Evolutionary conservation across 176 grass and related monocot species (phyloP), one percentile per base, ranked within the genome.

Genomic region (Themeda triandra): DNA sequence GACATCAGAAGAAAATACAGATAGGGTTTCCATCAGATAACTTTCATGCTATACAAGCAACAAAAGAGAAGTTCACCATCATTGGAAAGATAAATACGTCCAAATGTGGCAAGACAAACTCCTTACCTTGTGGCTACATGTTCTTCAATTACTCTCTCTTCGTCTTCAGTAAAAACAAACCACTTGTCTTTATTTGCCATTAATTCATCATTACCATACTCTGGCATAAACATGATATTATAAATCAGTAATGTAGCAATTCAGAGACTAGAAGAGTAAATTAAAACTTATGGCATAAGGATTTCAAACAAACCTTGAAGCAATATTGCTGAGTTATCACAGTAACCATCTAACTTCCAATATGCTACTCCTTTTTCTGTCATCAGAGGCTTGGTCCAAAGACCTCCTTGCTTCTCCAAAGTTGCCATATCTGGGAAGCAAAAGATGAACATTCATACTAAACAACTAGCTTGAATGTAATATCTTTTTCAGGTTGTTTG

Each of bases 301-400:
- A 80, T 23, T 65, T 76, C 41, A 35, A 51, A 82, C 72, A 86
- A 56, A 86, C 88, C 83, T 90, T 90, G 88, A 45, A 81, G 41
- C 73, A 90, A 65, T 65, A 90, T 72, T 82, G 72, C 4, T 63
- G 83, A 25, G 58, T 78, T 82, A 42, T 71, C 67, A 86, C 56
- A 78, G 62, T 78, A 72, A 6, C 83, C 83, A 13, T 90, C 83
- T 58, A 90, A 11, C 42, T 78, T 90, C 88, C 88, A 90, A 49
- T 90, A 82, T 53, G 66, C 79, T 54, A 17, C 21, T 24, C 78
- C 83, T 82, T 90, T 71, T 10, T 86, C 72, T 65, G 71, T 45
- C 72, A 86, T 37, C 13, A 90, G 6, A 76, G 91, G 89, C 76
- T 90, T 88, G 10, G 80, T 92, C 82, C 92, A 82, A 24, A 98